These are phyloP conservation scores for Lactifluus hygrophoroides DNA, from an alignment of 768 basidiomycete genomes.

Conservation along the genomic window DNA sequence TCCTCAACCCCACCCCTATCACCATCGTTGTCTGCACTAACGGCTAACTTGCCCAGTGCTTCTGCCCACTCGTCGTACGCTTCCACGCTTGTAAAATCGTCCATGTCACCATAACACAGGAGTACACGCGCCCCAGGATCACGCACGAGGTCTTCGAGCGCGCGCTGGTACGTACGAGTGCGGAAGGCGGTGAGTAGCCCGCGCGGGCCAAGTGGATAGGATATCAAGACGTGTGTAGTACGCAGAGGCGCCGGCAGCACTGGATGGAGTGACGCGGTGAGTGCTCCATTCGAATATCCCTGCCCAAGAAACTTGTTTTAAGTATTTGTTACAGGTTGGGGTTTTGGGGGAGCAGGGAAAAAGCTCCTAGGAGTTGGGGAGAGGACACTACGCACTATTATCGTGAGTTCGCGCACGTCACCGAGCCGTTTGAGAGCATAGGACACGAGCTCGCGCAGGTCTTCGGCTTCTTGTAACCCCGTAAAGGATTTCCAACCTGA, in stretches of 20 bases:
- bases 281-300: constrained; percentile 79
- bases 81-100: constrained; percentile 56
- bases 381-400: constrained; percentile 43
- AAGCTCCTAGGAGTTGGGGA: neutral
- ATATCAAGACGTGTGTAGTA: constrained; percentile 61
- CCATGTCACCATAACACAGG: constrained; percentile 55
- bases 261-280: constrained; percentile 62
- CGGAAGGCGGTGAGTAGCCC: constrained; percentile 63
- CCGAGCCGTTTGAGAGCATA: constrained; percentile 41
- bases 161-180: constrained; percentile 42
- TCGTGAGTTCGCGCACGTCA: constrained; percentile 41
- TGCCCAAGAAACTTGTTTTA: constrained; percentile 24
- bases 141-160: constrained; percentile 42
- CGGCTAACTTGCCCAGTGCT: constrained; percentile 26
- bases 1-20: neutral
- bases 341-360: too few relatives aligned
- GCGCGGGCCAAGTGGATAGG: constrained; percentile 67
- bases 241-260: constrained; percentile 39
- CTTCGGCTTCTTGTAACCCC: constrained; percentile 59
- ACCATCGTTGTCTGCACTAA: neutral
- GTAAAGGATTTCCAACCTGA: constrained; percentile 67
- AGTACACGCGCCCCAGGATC: constrained; percentile 45
- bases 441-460: constrained; percentile 53
- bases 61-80: constrained; percentile 51
- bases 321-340: neutral